Evolutionary conservation across 2,329 filamentous ascomycete species (phyloP).

Genomic region (Talaromyces sp.): DNA sequence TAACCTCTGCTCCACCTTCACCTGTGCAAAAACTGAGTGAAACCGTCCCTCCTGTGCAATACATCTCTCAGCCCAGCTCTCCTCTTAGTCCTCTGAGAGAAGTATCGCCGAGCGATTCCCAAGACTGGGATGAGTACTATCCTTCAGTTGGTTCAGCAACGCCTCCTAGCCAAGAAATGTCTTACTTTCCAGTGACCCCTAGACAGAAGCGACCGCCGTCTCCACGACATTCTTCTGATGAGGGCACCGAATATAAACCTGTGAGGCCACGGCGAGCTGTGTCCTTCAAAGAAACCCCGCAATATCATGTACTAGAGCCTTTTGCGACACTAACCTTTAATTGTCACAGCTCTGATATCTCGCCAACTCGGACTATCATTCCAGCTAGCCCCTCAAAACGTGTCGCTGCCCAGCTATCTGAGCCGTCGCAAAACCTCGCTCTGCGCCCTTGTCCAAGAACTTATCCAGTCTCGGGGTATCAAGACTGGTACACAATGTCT

Average conservation of each 20-base stretch:
- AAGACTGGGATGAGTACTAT: conserved; percentile 4
- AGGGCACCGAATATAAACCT: neutral
- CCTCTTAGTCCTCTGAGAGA: neutral
- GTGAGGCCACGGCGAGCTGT: conserved; percentile 16
- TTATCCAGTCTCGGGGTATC: conserved; percentile 59
- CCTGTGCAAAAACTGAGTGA: neutral
- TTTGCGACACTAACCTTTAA: neutral
- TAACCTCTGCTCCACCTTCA: neutral
- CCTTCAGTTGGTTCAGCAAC: neutral
- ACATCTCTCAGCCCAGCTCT: conserved; percentile 12
- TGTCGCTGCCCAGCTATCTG: conserved; percentile 1
- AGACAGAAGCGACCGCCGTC: neutral
- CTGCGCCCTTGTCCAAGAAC: conserved; percentile 70
- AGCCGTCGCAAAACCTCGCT: conserved; percentile 23
- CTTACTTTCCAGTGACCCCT: neutral
- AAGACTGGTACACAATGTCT: conserved; percentile 79
- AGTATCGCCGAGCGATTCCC: neutral
- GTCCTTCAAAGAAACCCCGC: conserved; percentile 16
- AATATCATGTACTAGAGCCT: neutral
- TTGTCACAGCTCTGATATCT: conserved; percentile 1
- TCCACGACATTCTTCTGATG: neutral
- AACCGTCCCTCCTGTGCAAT: conserved; percentile 2
- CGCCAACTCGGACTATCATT: conserved; percentile 7
- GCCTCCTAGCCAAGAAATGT: conserved; percentile 1
- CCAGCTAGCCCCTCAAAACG: conserved; percentile 22